These are phyloP conservation scores for Leccinum pallidistipes DNA, from an alignment of 1,284 basidiomycete genomes.

Conservation along the genomic window DNA sequence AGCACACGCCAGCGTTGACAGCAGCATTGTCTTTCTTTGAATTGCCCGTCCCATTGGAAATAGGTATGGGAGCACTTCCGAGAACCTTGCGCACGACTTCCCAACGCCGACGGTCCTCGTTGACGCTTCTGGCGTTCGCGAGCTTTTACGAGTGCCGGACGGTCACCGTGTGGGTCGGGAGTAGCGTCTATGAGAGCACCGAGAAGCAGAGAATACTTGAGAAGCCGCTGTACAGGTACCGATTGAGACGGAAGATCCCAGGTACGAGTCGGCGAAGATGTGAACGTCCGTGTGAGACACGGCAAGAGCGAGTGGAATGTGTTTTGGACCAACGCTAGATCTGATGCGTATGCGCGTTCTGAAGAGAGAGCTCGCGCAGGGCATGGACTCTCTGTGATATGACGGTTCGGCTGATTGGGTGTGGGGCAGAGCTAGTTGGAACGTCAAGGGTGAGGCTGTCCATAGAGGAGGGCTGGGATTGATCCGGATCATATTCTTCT, in stretches of 20 bases:
- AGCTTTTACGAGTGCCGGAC: constrained; percentile 52
- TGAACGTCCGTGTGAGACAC: constrained; percentile 65
- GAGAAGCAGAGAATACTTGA: constrained; percentile 90
- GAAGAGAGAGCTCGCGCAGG: too few relatives aligned
- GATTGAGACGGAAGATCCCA: constrained; percentile 94
- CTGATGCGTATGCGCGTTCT: too few relatives aligned
- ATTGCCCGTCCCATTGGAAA: constrained; percentile 16
- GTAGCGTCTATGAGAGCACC: constrained; percentile 80
- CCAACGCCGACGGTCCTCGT: constrained; percentile 81
- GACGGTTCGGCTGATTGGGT: too few relatives aligned
- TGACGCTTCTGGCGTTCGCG: constrained; percentile 70
- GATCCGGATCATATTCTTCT: too few relatives aligned
- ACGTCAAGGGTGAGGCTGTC: too few relatives aligned
- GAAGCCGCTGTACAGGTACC: constrained; percentile 71
- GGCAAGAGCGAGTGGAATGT: too few relatives aligned
- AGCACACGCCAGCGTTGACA: too few relatives aligned
- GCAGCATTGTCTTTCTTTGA: constrained; percentile 53
- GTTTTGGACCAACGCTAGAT: too few relatives aligned
- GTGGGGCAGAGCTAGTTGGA: too few relatives aligned
- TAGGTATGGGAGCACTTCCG: constrained; percentile 28
- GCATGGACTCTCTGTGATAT: too few relatives aligned
- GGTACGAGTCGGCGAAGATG: constrained; percentile 78
- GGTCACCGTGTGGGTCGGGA: constrained; percentile 71
- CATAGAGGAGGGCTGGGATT: too few relatives aligned
- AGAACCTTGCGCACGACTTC: constrained; percentile 83